phyloP scores from a whole-genome alignment of 108 stramenopile species.

The Discostella pseudostelligera region DNA sequence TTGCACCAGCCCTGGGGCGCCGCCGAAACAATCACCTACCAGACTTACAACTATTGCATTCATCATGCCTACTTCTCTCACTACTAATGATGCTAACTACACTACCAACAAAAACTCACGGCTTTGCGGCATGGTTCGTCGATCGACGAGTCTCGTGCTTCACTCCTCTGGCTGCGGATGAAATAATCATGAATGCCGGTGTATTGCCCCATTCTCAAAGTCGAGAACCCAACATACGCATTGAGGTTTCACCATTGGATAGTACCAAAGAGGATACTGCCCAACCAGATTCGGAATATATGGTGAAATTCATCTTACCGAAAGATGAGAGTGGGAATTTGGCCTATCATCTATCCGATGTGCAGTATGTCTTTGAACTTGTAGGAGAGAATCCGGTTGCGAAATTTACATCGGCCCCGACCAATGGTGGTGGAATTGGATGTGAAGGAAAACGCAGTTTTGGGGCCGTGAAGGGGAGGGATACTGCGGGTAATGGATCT shows the following conservation, averaged over 20 bases:
- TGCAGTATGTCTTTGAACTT: constrained; percentile 66
- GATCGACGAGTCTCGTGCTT: constrained; percentile 39
- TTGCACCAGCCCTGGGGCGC: no score
- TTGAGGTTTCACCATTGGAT: constrained; percentile 33
- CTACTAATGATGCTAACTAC: no score
- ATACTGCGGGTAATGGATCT: constrained; percentile 23
- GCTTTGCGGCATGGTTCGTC: constrained; percentile 44
- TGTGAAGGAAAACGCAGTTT: constrained; percentile 32
- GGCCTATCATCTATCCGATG: constrained; percentile 17
- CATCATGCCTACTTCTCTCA: no score
- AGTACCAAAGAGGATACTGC: constrained; percentile 18
- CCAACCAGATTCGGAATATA: background rate
- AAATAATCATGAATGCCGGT: constrained; percentile 73
- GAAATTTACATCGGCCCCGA: constrained; percentile 19
- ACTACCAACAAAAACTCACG: background rate
- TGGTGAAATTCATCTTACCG: constrained; percentile 44
- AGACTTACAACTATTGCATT: no score
- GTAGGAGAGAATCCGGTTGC: constrained; percentile 19
- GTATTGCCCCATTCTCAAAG: constrained; percentile 49
- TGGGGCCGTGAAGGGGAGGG: constrained; percentile 3
- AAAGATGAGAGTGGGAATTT: constrained; percentile 16
- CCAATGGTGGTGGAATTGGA: constrained; percentile 28
- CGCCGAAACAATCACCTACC: no score
- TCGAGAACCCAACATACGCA: constrained; percentile 45
- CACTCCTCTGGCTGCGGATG: constrained; percentile 52